These are phyloP conservation scores for Ceratocystis colombiana DNA, from an alignment of 2,329 filamentous ascomycete genomes.

Conservation along the genomic window DNA sequence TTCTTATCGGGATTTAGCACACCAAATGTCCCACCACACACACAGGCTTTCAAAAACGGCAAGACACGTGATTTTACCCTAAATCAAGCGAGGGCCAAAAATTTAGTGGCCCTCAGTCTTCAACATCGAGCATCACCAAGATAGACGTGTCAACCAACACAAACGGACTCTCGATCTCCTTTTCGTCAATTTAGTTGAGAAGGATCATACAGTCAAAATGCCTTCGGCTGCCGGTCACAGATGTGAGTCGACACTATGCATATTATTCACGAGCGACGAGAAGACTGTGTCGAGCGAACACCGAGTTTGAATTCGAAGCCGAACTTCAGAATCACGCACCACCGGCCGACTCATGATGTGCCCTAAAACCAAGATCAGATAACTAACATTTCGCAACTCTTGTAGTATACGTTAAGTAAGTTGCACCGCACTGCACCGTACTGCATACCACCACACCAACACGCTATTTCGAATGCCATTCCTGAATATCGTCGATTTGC, in stretches of 20 bases:
- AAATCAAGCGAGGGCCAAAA: slow-evolving; percentile 26
- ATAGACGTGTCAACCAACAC: slow-evolving; percentile 30
- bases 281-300: slow-evolving; percentile 12
- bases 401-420: slow-evolving; percentile 83
- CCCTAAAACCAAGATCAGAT: slow-evolving; percentile 22
- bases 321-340: slow-evolving; percentile 15
- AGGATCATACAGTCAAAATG: slow-evolving; percentile 54
- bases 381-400: slow-evolving; percentile 34
- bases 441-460: slow-evolving; percentile 1
- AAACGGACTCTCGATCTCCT: slow-evolving; percentile 31
- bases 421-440: slow-evolving; percentile 30
- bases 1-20: slow-evolving; percentile 16
- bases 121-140: slow-evolving; percentile 25
- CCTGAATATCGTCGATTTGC: slow-evolving; percentile 10
- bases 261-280: slow-evolving; percentile 19
- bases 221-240: slow-evolving; percentile 79
- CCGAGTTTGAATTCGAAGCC: slow-evolving; percentile 15
- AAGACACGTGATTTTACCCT: slow-evolving; percentile 25
- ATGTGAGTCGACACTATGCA: slow-evolving; percentile 53
- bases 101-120: slow-evolving; percentile 28
- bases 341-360: slow-evolving; percentile 6
- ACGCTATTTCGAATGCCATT: not conserved
- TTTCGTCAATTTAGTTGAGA: slow-evolving; percentile 37
- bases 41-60: slow-evolving; percentile 25
- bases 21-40: slow-evolving; percentile 23